phyloP scores from a whole-genome alignment of 139 green algal species.

The Chlorella sp. region DNA sequence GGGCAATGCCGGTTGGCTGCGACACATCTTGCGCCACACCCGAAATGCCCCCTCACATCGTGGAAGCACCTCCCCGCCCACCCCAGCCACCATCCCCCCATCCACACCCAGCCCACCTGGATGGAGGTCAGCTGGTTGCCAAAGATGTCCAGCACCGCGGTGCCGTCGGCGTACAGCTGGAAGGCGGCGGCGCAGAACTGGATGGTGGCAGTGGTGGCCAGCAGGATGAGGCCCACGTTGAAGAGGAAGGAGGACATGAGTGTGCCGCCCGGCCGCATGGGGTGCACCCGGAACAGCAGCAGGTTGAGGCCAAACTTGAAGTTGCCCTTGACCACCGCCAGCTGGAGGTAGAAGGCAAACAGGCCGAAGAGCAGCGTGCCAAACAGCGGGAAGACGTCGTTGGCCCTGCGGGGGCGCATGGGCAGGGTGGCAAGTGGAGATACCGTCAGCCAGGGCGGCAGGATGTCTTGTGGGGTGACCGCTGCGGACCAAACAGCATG shows the following conservation, averaged over 20 bases:
- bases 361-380: slow-evolving; percentile 87
- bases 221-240: slow-evolving; percentile 93
- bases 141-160: slow-evolving; percentile 88
- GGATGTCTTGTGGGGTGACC: neutral
- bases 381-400: slow-evolving; percentile 90
- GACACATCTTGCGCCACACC: neutral
- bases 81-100: neutral
- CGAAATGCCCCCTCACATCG: neutral
- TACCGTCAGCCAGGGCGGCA: neutral
- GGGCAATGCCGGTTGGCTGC: neutral
- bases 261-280: slow-evolving; percentile 82
- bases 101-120: neutral
- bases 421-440: neutral
- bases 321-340: slow-evolving; percentile 86
- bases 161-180: slow-evolving; percentile 84
- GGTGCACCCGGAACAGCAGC: slow-evolving; percentile 87
- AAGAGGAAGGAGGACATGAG: slow-evolving; percentile 97
- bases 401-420: slow-evolving; percentile 20
- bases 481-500: too few relatives aligned
- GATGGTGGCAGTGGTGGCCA: slow-evolving; percentile 85
- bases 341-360: slow-evolving; percentile 92
- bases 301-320: slow-evolving; percentile 93
- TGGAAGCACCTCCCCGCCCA: too few relatives aligned
- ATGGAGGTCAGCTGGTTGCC: slow-evolving; percentile 73
- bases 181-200: slow-evolving; percentile 94